Evolutionary conservation across 306 rosid species (phyloP), one percentile per base, ranked within the genome.

Genomic region (Datisca glomerata): DNA sequence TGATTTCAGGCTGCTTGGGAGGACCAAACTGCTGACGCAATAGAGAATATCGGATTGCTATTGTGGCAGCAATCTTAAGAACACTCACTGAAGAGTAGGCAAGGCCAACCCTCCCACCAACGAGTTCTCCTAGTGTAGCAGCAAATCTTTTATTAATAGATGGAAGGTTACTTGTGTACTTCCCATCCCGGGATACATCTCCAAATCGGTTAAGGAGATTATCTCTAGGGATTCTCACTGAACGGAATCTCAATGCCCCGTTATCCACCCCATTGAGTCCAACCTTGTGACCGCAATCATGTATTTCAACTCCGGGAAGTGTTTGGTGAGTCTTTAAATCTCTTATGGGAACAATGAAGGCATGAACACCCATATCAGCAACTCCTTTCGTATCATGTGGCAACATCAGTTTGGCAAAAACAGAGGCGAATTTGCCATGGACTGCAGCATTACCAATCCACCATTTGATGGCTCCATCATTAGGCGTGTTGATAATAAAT

Each of bases 381-480:
- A 53, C 44, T 62, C 76, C 87, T 53, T 71, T 83, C 18, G 59
- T 12, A 41, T 72, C 81, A 59, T 74, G 72, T 40, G 91, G 98
- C 61, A 89, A 56, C 55, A 72, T 35, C 58, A 89, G 59, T 72
- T 78, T 75, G 8, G 98, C 95, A 42, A 89, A 89, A 55, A 89
- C 95, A 27, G 86, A 54, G 41, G 98, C 93, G 64, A 89, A 77
- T 65, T 89, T 89, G 37, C 98, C 98, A 38, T 89, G 98, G 61
- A 83, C 93, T 3, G 98, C 98, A 37, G 98, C 98, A 64, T 89
- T 89, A 14, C 98, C 98, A 53, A 89, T 89, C 98, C 98, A 89
- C 98, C 98, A 89, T 71, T 83, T 89, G 64, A 89, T 83, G 55
- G 98, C 95, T 49, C 98, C 98, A 54, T 89, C 93, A 55, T 78